Conservation (phyloP, 2,329 filamentous ascomycete genomes). For the Macrophomina tecta region DNA sequence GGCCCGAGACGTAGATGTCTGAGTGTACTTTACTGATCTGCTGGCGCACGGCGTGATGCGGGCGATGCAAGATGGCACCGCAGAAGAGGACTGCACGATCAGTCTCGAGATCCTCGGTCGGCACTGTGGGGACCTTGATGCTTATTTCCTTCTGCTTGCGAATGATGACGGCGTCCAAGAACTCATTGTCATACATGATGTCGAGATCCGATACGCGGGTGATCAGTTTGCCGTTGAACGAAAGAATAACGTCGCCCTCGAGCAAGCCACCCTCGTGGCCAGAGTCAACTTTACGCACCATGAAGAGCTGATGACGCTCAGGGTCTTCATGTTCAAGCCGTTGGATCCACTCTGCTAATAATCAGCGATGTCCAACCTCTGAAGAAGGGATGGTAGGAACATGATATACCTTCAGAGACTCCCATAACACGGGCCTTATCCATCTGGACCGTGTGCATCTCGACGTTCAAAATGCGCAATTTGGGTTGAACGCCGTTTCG, state of each 20-base stretch:
- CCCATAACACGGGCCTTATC: slow-evolving; percentile 97
- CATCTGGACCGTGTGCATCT: slow-evolving; percentile 96
- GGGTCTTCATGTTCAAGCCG: slow-evolving; percentile 88
- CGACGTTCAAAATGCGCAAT: slow-evolving; percentile 88
- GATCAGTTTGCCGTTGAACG: slow-evolving; percentile 88
- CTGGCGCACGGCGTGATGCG: slow-evolving; percentile 94
- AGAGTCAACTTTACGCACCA: slow-evolving; percentile 89
- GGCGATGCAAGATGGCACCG: slow-evolving; percentile 88
- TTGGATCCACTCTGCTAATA: slow-evolving; percentile 76
- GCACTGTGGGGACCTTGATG: slow-evolving; percentile 81
- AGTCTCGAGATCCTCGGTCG: slow-evolving; percentile 90
- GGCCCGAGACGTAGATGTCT: slow-evolving; percentile 92
- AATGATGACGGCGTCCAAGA: slow-evolving; percentile 83
- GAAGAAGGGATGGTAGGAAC: background rate
- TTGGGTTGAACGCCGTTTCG: slow-evolving; percentile 79
- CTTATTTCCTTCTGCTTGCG: slow-evolving; percentile 80
- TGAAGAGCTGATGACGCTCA: slow-evolving; percentile 94
- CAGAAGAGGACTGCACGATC: slow-evolving; percentile 93
- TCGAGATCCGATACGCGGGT: slow-evolving; percentile 93
- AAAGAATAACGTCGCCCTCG: slow-evolving; percentile 92
- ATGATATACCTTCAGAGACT: slow-evolving; percentile 70
- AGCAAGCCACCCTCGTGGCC: slow-evolving; percentile 69
- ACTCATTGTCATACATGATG: slow-evolving; percentile 90
- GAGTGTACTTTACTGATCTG: slow-evolving; percentile 97
- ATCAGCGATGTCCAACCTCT: slow-evolving; percentile 16